Evolutionary conservation across 306 rosid species (phyloP).

Genomic region (Ormosia semicastrata): DNA sequence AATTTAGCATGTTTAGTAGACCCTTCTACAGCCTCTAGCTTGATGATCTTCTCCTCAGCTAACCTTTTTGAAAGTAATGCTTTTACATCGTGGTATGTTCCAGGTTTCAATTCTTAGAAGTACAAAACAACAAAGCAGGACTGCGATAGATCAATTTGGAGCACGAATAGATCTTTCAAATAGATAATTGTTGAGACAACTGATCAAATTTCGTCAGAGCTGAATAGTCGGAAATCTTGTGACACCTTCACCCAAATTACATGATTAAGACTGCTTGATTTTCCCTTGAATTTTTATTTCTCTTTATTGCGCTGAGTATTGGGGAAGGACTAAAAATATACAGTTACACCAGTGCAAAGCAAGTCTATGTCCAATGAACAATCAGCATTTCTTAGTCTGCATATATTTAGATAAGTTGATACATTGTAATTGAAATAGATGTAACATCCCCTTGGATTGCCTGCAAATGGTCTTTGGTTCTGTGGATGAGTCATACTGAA

Average conservation of each 20-base stretch:
- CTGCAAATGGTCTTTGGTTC: neutral
- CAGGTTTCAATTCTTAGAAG: slow-evolving; percentile 86
- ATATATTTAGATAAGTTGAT: neutral
- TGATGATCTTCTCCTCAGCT: neutral
- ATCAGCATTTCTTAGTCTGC: neutral
- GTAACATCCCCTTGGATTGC: neutral
- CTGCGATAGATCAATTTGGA: slow-evolving; percentile 75
- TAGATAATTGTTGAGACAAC: slow-evolving; percentile 16
- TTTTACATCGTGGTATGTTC: neutral
- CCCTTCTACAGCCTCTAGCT: neutral
- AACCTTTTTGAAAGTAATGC: neutral
- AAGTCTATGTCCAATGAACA: neutral
- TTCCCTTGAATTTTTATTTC: neutral
- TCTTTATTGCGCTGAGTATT: neutral
- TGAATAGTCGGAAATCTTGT: slow-evolving; percentile 13
- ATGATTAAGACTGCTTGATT: neutral
- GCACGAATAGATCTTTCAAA: slow-evolving; percentile 69
- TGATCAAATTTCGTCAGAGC: neutral
- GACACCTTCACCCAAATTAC: neutral
- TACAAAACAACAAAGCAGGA: slow-evolving; percentile 52
- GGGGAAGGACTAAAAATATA: neutral
- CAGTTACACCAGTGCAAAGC: neutral
- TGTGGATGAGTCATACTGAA: neutral
- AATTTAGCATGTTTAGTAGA: neutral
- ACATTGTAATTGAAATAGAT: slow-evolving; percentile 4